Evolutionary conservation across 495 filamentous ascomycete genomes (phyloP), one percentile per base, ranked within the genome.

Genomic region (Penicillium cinerascens): DNA sequence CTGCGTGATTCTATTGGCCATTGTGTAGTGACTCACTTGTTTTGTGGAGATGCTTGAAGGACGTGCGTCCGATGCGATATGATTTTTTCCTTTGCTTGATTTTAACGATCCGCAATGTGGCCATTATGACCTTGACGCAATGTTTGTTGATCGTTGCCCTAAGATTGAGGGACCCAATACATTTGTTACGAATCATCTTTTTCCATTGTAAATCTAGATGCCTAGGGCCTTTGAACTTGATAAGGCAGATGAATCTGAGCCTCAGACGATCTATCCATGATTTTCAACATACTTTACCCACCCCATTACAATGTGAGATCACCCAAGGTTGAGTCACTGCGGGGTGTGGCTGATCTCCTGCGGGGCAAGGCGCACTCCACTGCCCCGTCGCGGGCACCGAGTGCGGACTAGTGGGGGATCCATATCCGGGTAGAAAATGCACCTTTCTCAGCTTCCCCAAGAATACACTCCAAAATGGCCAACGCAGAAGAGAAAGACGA

Each of bases 21-120:
- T 43, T 50, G 22, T n/a, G 17, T 49, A 33, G 51, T 61, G 59
- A 61, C 59, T 61, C 59, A 61, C 39, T 49, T 17, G 27, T 15
- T 42, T 43, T 47, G 44, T 51, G 51, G 55, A 52, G 55, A 61
- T 18, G 43, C 27, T 47, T 59, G 27, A 21, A 44, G 46, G 33
- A 35, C 11, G 40, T 22, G 4, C 16, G 18, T 35, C 38, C 20
- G 46, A 16, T 26, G 17, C 20, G 22, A 42, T 15, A 43, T 54
- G 51, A 42, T 18, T 13, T 15, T n/a, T 44, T 54, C 45, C 45
- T 47, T 54, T 50, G 47, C 43, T 50, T 47, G 25, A 37, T 48
- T 25, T 16, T 1, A 36, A 20, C 13, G 35, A 37, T 47, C 29
- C 37, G 18, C 11, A 18, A 20, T 40, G 15, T 48, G 44, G 20